Conservation (phyloP, 2,329 filamentous ascomycete species). For the Xylaria sp. region DNA sequence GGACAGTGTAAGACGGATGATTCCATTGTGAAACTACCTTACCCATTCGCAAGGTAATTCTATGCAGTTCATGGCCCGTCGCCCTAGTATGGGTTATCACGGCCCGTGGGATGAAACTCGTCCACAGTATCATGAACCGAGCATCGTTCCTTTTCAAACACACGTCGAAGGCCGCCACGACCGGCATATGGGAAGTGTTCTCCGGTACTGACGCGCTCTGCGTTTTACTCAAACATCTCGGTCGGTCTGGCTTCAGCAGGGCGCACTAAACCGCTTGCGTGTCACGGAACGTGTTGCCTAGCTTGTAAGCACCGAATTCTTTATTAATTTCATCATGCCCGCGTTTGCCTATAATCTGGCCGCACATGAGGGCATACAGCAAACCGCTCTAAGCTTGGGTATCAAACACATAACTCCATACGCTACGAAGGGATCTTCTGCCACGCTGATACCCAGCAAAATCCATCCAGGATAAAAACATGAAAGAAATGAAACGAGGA, state of each 20-base stretch:
- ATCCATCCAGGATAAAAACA: background rate
- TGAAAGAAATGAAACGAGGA: background rate
- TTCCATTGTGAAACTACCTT: background rate
- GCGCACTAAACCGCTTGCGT: conserved; percentile 13
- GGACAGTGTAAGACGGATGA: background rate
- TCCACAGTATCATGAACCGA: background rate
- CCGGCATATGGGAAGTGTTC: conserved; percentile 1
- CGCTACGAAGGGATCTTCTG: background rate
- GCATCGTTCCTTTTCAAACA: background rate
- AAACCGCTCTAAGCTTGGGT: conserved; percentile 18
- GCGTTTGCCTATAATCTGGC: conserved; percentile 12
- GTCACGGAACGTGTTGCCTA: conserved; percentile 14
- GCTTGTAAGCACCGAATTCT: conserved; percentile 6
- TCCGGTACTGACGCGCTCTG: conserved; percentile 4
- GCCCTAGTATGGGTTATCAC: background rate
- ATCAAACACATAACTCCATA: conserved; percentile 16
- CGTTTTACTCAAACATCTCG: background rate
- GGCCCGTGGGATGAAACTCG: too few relatives aligned
- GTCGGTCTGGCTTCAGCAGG: conserved; percentile 8
- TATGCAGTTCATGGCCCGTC: background rate
- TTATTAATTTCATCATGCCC: conserved; percentile 4
- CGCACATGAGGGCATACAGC: conserved; percentile 2
- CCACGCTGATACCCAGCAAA: background rate
- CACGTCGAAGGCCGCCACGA: background rate
- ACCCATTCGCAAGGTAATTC: background rate